Evolutionary conservation across 2,329 filamentous ascomycete species (phyloP).

Genomic region (Aureobasidium sp.): DNA sequence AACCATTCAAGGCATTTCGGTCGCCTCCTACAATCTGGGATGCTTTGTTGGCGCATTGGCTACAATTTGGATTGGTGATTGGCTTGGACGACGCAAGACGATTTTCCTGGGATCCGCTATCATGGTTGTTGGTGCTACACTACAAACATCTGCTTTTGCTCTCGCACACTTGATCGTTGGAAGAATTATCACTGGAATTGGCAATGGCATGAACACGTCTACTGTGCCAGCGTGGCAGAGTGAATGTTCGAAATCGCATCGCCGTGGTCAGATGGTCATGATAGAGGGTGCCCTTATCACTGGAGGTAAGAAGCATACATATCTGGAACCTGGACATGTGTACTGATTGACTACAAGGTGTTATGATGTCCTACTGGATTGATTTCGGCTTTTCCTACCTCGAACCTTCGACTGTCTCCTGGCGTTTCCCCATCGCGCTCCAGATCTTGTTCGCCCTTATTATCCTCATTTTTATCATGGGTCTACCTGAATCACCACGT

Average conservation of each 20-base stretch:
- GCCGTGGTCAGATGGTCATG: slow-evolving; percentile 47
- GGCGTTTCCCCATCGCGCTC: slow-evolving; percentile 50
- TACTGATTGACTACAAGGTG: slow-evolving; percentile 22
- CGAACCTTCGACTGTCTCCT: slow-evolving; percentile 38
- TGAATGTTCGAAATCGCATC: slow-evolving; percentile 46
- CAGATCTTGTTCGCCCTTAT: slow-evolving; percentile 48
- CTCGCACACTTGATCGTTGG: slow-evolving; percentile 44
- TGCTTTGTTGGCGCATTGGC: slow-evolving; percentile 42
- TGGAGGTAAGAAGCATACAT: slow-evolving; percentile 24
- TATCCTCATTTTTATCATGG: slow-evolving; percentile 41
- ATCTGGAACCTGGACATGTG: too few relatives aligned
- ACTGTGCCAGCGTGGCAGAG: slow-evolving; percentile 48
- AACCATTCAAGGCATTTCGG: slow-evolving; percentile 31
- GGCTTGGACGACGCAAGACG: slow-evolving; percentile 42
- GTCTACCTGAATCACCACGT: slow-evolving; percentile 49
- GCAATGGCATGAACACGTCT: slow-evolving; percentile 45
- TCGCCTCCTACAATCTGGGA: slow-evolving; percentile 43
- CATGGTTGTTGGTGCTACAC: slow-evolving; percentile 44
- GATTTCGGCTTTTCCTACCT: slow-evolving; percentile 35
- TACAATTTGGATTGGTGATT: slow-evolving; percentile 45
- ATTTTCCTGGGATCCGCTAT: slow-evolving; percentile 44
- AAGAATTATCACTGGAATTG: slow-evolving; percentile 46
- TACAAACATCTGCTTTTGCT: slow-evolving; percentile 42
- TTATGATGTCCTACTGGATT: slow-evolving; percentile 42
- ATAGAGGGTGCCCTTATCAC: slow-evolving; percentile 48